A percentile compares a stretch with the other conserved stretches of the same genome.
Evolutionary conservation across 805 yeast genomes (phyloP).

Genomic region (Cyberlindnera bimundalis): DNA sequence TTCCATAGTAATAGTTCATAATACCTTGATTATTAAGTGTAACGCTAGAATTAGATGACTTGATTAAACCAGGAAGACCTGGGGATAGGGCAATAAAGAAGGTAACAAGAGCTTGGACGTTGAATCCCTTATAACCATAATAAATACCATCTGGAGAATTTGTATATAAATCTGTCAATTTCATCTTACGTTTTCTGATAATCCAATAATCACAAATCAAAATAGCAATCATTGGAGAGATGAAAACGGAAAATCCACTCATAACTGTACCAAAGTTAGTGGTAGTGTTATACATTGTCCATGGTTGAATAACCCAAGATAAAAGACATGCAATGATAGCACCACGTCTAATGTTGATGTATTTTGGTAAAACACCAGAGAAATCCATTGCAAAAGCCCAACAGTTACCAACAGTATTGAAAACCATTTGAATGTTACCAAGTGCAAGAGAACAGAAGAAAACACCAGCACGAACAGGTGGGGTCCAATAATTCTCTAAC

Average conservation of each 20-base stretch:
- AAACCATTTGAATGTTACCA: slow-evolving; percentile 3
- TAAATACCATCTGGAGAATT: slow-evolving; percentile 31
- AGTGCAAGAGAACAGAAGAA: slow-evolving; percentile 30
- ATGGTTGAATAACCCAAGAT: slow-evolving; percentile 35
- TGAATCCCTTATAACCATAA: slow-evolving; percentile 38
- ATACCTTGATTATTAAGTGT: slow-evolving; percentile 32
- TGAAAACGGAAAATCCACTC: slow-evolving; percentile 33
- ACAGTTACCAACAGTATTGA: slow-evolving; percentile 18
- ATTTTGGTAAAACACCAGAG: slow-evolving; percentile 21
- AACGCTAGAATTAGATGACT: slow-evolving; percentile 28
- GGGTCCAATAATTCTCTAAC: slow-evolving; percentile 32
- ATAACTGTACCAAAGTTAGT: slow-evolving; percentile 32
- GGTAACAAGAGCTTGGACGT: slow-evolving; percentile 38
- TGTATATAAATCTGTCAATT: slow-evolving; percentile 31
- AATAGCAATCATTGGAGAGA: slow-evolving; percentile 35
- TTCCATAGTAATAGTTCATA: slow-evolving; percentile 40
- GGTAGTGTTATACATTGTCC: slow-evolving; percentile 33
- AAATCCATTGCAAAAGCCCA: slow-evolving; percentile 32
- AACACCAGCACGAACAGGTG: slow-evolving; percentile 37
- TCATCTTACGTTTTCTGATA: slow-evolving; percentile 31
- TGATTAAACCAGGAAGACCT: slow-evolving; percentile 48
- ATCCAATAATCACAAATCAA: slow-evolving; percentile 37
- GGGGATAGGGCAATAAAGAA: slow-evolving; percentile 42
- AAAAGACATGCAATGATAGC: slow-evolving; percentile 28
- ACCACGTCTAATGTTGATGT: slow-evolving; percentile 34